phyloP scores from a whole-genome alignment of 1,284 basidiomycete genomes.

The Moesziomyces sp. region DNA sequence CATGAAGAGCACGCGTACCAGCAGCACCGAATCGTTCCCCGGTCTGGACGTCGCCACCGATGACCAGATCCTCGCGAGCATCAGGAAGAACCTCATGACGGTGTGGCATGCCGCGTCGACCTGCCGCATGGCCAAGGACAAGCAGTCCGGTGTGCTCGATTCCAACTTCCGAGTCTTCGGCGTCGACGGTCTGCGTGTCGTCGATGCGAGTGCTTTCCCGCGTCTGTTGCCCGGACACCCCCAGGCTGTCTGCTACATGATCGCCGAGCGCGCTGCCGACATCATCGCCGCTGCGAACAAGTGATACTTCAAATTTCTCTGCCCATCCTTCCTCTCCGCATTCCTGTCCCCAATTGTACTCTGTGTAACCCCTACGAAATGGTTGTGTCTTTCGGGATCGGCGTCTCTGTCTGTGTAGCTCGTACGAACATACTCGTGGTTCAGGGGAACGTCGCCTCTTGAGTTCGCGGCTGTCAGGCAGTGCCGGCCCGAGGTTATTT shows the following conservation, averaged over 20 bases:
- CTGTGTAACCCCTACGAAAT: no score
- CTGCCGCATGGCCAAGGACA: conserved; percentile 66
- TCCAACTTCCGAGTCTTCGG: conserved; percentile 71
- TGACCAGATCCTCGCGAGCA: conserved; percentile 68
- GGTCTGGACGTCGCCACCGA: conserved; percentile 66
- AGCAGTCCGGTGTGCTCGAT: conserved; percentile 70
- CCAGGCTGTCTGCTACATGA: conserved; percentile 54
- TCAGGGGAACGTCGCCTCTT: no score
- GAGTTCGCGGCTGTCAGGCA: no score
- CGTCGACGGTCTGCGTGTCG: conserved; percentile 69
- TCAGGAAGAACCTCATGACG: conserved; percentile 68
- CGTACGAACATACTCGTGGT: no score
- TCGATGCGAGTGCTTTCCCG: conserved; percentile 72
- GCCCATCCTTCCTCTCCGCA: not conserved
- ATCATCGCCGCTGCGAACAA: conserved; percentile 30
- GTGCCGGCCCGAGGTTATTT: no score
- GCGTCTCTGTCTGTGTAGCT: no score
- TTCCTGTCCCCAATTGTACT: no score
- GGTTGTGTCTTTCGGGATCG: no score
- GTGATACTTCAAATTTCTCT: not conserved
- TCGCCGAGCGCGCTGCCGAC: conserved; percentile 45
- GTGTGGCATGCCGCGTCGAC: conserved; percentile 69
- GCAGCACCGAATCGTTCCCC: conserved; percentile 66
- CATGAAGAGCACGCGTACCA: conserved; percentile 67
- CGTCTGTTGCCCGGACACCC: conserved; percentile 51